These are phyloP conservation scores for Fusarium sp. DNA, from an alignment of 2,329 filamentous ascomycete genomes.

Conservation along the genomic window DNA sequence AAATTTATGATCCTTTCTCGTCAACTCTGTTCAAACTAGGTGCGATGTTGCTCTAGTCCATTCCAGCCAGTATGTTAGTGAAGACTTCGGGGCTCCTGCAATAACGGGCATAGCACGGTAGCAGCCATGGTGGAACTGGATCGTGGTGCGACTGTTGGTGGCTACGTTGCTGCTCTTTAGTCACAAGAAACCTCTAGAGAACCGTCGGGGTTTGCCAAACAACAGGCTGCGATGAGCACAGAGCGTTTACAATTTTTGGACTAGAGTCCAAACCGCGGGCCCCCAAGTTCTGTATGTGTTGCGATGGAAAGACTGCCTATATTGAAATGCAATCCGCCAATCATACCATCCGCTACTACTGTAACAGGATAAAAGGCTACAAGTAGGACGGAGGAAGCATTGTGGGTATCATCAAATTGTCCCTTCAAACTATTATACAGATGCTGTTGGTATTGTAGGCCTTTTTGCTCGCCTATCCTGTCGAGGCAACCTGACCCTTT, in stretches of 20 bases:
- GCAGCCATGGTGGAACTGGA: not conserved
- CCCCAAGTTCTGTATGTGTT: no score
- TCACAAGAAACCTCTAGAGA: not conserved
- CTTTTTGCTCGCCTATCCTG: constrained; percentile 11
- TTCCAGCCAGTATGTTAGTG: constrained; percentile 6
- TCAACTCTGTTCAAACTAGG: not conserved
- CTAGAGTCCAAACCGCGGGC: no score
- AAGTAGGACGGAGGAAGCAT: constrained; percentile 16
- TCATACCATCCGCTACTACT: not conserved
- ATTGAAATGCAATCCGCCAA: not conserved
- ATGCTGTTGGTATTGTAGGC: constrained; percentile 7
- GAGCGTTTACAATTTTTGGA: not conserved
- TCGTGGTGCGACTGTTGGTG: constrained; percentile 1
- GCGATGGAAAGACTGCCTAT: no score
- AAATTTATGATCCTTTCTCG: constrained; percentile 1
- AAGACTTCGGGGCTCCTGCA: constrained; percentile 13
- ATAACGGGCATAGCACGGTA: constrained; percentile 11
- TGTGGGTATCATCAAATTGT: constrained; percentile 48
- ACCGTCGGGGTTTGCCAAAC: not conserved
- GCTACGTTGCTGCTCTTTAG: not conserved
- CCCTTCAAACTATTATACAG: constrained; percentile 46
- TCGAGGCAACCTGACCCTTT: constrained; percentile 55
- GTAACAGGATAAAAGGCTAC: not conserved
- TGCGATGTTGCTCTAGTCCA: not conserved
- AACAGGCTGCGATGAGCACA: no score